Base-by-base conservation (phyloP, 768 basidiomycete genomes). In the Daedaleopsis nitida region DNA sequence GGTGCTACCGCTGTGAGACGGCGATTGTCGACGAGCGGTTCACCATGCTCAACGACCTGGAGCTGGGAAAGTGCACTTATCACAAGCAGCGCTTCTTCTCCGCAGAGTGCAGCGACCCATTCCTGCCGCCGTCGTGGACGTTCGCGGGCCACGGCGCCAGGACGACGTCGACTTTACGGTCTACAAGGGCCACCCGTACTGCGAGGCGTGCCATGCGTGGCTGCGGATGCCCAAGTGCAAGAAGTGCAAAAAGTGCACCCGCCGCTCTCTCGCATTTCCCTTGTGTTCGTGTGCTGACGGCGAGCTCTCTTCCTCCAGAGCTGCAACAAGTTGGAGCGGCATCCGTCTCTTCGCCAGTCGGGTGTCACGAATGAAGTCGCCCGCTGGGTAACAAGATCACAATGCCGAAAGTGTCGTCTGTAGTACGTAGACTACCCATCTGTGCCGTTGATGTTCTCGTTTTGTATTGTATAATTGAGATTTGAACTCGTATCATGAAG, bases 51-150 rank as follows among this genome's bases (percentile, higher is more conserved):
- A 86, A 93, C 64, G 94, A 98, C 70, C 84, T 87, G 1, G 86
- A 86, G 1, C 84, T 97, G 0, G 91, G 78, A 11, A 77, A 85
- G 72, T 84, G 93, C 50, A 87, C 89, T 52, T 99, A 98, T 73
- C 96, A 99, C 76, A 93, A 96, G 64, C 91, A 94, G 52, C 96
- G 98, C 75, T 99, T 99, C 78, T 99, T 98, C 81, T 99, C 97
- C 72, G 86, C 94, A 2, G 95, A 97, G 72, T 99, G 96, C 69
- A 97, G 96, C 6, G 95, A 98, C 71, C 96, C 96, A 0, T 99
- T 99, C 80, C 80, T 98, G 34, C 73, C 60, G 65, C 73, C 74
- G 53, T 71, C 45, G 57, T 57, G 68, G 12, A 84, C 75, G 14
- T 75, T 92, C 45, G 75, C 78, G 7, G 87, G 86, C 5, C 87